Percentiles rank a stretch among this genome's conserved stretches.
Conservation (phyloP, 2,329 filamentous ascomycete species). For the Trichoderma simmonsii region DNA sequence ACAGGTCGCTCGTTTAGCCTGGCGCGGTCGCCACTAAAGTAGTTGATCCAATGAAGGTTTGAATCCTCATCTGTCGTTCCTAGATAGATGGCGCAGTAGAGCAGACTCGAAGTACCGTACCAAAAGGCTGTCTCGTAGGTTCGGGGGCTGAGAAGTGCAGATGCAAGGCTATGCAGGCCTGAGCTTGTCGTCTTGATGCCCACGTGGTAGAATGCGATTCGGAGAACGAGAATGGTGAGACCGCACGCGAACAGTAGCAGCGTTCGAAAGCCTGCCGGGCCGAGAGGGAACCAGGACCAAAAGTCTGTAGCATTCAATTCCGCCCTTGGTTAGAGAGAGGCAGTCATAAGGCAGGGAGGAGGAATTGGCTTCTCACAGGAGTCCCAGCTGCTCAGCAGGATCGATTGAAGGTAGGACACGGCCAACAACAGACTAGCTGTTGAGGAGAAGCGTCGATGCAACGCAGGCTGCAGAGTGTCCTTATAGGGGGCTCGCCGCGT, state of each 20-base stretch:
- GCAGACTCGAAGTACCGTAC: conserved; percentile 73
- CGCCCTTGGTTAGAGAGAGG: conserved; percentile 18
- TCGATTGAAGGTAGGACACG: conserved; percentile 69
- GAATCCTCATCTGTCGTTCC: conserved; percentile 61
- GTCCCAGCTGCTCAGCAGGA: conserved; percentile 66
- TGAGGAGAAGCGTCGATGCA: conserved; percentile 82
- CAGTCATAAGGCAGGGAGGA: no score
- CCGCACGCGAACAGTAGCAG: conserved; percentile 72
- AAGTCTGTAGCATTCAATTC: conserved; percentile 51
- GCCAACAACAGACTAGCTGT: conserved; percentile 67
- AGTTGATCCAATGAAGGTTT: conserved; percentile 70
- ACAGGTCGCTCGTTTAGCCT: conserved; percentile 83
- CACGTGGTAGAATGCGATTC: conserved; percentile 78
- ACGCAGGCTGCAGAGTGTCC: conserved; percentile 83
- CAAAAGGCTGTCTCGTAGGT: conserved; percentile 69
- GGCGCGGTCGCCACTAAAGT: conserved; percentile 67
- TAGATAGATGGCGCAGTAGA: conserved; percentile 79
- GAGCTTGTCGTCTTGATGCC: conserved; percentile 69
- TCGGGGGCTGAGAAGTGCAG: conserved; percentile 55
- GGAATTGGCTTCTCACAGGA: conserved; percentile 54
- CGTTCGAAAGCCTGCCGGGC: conserved; percentile 70
- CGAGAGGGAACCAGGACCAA: conserved; percentile 84
- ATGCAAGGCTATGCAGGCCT: conserved; percentile 60
- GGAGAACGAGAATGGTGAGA: conserved; percentile 76
- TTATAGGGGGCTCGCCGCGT: conserved; percentile 67